phyloP scores from a whole-genome alignment of 2,329 filamentous ascomycete species.

The Botrytis aclada region DNA sequence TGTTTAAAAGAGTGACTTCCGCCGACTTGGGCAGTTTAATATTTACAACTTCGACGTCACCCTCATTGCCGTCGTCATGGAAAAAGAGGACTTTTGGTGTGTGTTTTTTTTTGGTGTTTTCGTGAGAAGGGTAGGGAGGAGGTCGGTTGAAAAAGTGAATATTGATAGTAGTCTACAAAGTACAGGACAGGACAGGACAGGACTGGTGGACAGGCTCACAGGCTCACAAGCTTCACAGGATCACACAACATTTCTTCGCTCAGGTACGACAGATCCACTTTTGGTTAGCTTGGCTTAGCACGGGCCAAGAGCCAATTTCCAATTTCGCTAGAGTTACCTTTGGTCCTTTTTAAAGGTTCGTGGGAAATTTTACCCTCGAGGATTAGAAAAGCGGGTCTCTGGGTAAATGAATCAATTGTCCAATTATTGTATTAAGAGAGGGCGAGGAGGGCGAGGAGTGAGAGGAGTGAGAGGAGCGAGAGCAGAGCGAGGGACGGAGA shows the following conservation, averaged over 20 bases:
- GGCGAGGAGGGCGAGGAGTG: neutral
- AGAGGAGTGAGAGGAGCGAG: neutral
- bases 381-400: neutral
- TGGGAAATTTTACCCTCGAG: neutral
- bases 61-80: conserved; percentile 20
- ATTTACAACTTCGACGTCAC: conserved; percentile 16
- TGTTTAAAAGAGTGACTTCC: conserved; percentile 16
- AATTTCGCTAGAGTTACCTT: conserved; percentile 19
- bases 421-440: conserved; percentile 1
- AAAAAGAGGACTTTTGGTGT: neutral
- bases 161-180: neutral
- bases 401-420: neutral
- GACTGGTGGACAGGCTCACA: too few relatives aligned
- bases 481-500: neutral
- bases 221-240: neutral
- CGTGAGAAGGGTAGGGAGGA: neutral
- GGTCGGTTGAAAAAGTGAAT: conserved; percentile 8
- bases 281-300: conserved; percentile 2
- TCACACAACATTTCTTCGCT: neutral
- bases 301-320: conserved; percentile 16
- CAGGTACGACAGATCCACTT: conserved; percentile 9
- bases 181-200: neutral
- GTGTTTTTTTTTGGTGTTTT: neutral
- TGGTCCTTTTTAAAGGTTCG: neutral
- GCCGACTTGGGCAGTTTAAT: conserved; percentile 14